Conservation (phyloP, 164 flowering plant genomes). For the Litsea cubeba region DNA sequence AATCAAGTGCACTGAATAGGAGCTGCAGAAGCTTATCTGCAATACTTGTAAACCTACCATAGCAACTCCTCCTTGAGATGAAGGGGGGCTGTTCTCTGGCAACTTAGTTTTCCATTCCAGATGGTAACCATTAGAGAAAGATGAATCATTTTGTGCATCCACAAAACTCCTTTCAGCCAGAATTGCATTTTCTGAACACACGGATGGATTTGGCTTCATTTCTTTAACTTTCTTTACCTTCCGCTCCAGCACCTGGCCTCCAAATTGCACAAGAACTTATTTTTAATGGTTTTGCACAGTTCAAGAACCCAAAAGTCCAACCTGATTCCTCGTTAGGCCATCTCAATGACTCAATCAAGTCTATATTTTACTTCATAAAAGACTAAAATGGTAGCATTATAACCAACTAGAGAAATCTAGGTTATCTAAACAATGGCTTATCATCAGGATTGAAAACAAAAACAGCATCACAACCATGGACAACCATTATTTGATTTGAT, state of each 20-base stretch:
- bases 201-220: slow-evolving; percentile 34
- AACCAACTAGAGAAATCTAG: too few species aligned
- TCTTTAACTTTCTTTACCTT: slow-evolving; percentile 56
- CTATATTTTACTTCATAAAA: background rate
- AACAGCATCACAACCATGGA: too few species aligned
- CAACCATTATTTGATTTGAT: too few species aligned
- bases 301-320: background rate
- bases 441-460: too few species aligned
- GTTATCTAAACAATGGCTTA: too few species aligned
- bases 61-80: slow-evolving; percentile 24
- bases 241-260: slow-evolving; percentile 56
- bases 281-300: background rate
- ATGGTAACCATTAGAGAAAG: slow-evolving; percentile 38
- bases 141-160: slow-evolving; percentile 26
- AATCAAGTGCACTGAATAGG: background rate
- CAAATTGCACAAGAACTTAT: slow-evolving; percentile 3
- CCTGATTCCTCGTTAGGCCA: background rate
- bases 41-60: slow-evolving; percentile 26
- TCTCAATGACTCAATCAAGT: background rate
- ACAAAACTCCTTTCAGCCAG: slow-evolving; percentile 55
- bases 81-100: slow-evolving; percentile 8
- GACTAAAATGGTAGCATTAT: too few species aligned
- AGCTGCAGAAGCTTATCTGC: background rate
- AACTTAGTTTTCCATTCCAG: slow-evolving; percentile 41
- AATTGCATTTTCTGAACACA: slow-evolving; percentile 58